Evolutionary conservation across 2,329 filamentous ascomycete species (phyloP).

Genomic region (Ceratocystis colombiana): DNA sequence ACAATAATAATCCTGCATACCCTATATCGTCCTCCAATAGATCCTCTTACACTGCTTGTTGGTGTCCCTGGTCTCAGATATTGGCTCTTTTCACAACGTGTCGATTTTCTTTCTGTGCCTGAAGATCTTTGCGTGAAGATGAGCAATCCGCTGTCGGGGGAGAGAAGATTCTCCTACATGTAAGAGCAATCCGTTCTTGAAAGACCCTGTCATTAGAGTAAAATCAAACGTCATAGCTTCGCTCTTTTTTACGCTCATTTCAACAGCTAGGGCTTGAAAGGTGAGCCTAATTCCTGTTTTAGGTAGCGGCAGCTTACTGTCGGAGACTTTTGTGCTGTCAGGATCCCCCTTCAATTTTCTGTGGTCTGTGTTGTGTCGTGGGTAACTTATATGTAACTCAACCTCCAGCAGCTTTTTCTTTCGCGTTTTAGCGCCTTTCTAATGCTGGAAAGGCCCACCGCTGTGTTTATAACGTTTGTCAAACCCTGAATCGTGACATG

Average conservation of each 20-base stretch:
- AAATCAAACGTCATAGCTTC: too few species aligned
- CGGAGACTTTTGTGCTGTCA: neutral
- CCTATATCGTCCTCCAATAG: too few species aligned
- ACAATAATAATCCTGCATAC: too few species aligned
- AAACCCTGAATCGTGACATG: constrained; percentile 5
- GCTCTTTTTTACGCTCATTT: too few species aligned
- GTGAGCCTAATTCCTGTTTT: neutral
- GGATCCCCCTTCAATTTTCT: neutral
- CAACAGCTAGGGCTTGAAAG: neutral
- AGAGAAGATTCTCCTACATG: too few species aligned
- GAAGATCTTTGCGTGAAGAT: neutral
- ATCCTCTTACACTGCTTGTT: too few species aligned
- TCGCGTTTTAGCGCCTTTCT: neutral
- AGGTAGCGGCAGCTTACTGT: neutral
- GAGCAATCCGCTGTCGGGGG: neutral
- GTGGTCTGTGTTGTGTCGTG: neutral
- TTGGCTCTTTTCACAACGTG: too few species aligned
- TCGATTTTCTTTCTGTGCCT: neutral
- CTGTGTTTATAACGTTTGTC: neutral
- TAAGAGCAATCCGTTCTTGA: too few species aligned
- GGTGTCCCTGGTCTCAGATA: too few species aligned
- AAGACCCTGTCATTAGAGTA: too few species aligned
- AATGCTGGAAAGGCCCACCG: too few species aligned
- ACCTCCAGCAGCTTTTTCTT: neutral
- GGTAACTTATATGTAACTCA: neutral